Percentiles rank a stretch among this genome's conserved stretches.
Conservation (phyloP, 345 rosid genomes). For the Viola odorata region DNA sequence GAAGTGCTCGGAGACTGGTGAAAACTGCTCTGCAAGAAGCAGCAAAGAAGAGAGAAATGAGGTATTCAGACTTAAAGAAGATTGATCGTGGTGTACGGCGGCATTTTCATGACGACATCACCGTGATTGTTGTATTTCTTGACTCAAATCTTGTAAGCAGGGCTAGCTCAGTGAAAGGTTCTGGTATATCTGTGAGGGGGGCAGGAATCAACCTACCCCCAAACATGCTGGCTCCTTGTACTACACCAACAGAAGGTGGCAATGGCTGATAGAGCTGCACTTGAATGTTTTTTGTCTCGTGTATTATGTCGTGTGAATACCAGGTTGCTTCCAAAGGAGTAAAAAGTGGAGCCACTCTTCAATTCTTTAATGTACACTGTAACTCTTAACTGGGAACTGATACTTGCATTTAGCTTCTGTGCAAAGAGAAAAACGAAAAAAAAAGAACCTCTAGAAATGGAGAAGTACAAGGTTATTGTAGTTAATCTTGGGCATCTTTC, state of each 20-base stretch:
- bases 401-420: slow-evolving; percentile 34
- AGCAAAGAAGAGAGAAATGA: slow-evolving; percentile 92
- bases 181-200: slow-evolving; percentile 54
- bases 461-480: slow-evolving; percentile 33
- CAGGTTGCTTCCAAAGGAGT: slow-evolving; percentile 30
- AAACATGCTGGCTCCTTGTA: slow-evolving; percentile 53
- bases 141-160: slow-evolving; percentile 60
- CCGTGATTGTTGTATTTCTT: slow-evolving; percentile 74
- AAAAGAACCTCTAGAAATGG: slow-evolving; percentile 10
- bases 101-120: slow-evolving; percentile 94
- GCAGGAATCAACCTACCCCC: slow-evolving; percentile 60
- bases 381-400: slow-evolving; percentile 32
- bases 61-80: slow-evolving; percentile 92
- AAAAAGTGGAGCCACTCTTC: slow-evolving; percentile 30
- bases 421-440: background rate
- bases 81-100: slow-evolving; percentile 88
- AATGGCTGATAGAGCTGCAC: slow-evolving; percentile 18
- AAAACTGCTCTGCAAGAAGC: slow-evolving; percentile 83
- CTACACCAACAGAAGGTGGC: slow-evolving; percentile 41
- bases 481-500: slow-evolving; percentile 15
- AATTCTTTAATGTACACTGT: slow-evolving; percentile 56
- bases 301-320: slow-evolving; percentile 41
- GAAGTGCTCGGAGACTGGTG: slow-evolving; percentile 71
- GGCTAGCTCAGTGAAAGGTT: slow-evolving; percentile 38
- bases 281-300: slow-evolving; percentile 14